phyloP scores from a whole-genome alignment of 192 early-diverging fungal species.

The Polychytrium aggregatum region DNA sequence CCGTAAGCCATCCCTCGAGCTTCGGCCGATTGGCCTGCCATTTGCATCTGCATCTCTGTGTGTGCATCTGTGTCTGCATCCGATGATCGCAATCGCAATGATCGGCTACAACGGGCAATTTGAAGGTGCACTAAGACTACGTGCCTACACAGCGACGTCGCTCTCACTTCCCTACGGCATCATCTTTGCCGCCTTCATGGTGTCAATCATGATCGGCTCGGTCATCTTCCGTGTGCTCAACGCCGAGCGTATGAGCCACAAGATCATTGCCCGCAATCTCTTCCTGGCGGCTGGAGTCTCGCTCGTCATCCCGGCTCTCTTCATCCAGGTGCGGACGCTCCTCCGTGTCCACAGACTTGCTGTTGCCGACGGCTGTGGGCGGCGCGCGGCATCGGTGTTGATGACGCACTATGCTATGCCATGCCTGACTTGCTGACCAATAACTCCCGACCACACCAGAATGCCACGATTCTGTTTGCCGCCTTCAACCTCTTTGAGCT shows the following conservation, averaged over 20 bases:
- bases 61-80: too few relatives aligned
- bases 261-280: slow-evolving; percentile 9
- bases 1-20: too few relatives aligned
- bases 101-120: too few relatives aligned
- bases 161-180: slow-evolving; percentile 29
- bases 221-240: slow-evolving; percentile 15
- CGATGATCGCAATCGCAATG: too few relatives aligned
- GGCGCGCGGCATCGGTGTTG: too few relatives aligned
- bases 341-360: too few relatives aligned
- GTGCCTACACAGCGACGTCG: too few relatives aligned
- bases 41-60: not conserved
- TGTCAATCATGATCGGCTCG: slow-evolving; percentile 38
- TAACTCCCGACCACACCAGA: not conserved
- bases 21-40: too few relatives aligned
- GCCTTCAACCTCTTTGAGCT: slow-evolving; percentile 35
- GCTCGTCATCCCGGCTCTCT: slow-evolving; percentile 8
- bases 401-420: too few relatives aligned
- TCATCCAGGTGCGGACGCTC: too few relatives aligned
- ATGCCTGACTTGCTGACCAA: not conserved
- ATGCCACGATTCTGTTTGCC: slow-evolving; percentile 15
- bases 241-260: slow-evolving; percentile 4
- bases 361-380: too few relatives aligned
- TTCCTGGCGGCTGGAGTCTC: slow-evolving; percentile 12
- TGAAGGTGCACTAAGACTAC: too few relatives aligned
- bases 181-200: slow-evolving; percentile 39